phyloP scores from a whole-genome alignment of 768 basidiomycete genomes.

The Neoboletus subvelutipes region DNA sequence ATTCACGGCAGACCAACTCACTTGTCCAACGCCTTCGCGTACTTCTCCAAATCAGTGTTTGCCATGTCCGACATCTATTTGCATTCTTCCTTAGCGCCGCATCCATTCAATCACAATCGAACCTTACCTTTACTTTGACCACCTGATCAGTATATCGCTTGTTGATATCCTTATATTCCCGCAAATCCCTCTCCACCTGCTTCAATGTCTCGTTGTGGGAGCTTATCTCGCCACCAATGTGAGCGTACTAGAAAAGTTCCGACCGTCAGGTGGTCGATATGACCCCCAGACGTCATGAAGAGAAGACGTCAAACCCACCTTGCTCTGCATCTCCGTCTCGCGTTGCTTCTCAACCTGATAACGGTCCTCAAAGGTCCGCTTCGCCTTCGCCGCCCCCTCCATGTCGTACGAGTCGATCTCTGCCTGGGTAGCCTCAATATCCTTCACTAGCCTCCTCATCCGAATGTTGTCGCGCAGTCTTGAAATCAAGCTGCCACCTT shows the following conservation, averaged over 20 bases:
- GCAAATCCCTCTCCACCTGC: conserved; percentile 65
- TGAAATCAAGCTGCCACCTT: conserved; percentile 64
- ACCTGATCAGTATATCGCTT: conserved; percentile 88
- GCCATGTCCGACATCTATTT: conserved; percentile 94
- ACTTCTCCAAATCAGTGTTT: conserved; percentile 95
- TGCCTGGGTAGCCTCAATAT: conserved; percentile 64
- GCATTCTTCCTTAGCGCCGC: background rate
- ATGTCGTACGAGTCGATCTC: conserved; percentile 79
- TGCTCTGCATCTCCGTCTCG: conserved; percentile 68
- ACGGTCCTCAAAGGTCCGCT: conserved; percentile 79
- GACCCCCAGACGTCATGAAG: conserved; percentile 5
- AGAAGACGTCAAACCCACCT: conserved; percentile 42
- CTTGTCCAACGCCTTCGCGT: conserved; percentile 96
- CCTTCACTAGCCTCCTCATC: conserved; percentile 62
- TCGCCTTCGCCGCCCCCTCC: conserved; percentile 82
- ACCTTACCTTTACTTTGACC: conserved; percentile 85
- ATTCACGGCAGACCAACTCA: conserved; percentile 35
- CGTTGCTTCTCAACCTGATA: conserved; percentile 70
- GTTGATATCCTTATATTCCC: conserved; percentile 84
- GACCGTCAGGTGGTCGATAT: background rate
- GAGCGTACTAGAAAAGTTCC: conserved; percentile 56
- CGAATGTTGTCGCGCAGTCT: conserved; percentile 84
- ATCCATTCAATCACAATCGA: background rate
- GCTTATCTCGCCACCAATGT: conserved; percentile 79
- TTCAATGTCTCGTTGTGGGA: conserved; percentile 67